Evolutionary conservation across 345 rosid genomes (phyloP).

Genomic region (Conringia planisiliqua): DNA sequence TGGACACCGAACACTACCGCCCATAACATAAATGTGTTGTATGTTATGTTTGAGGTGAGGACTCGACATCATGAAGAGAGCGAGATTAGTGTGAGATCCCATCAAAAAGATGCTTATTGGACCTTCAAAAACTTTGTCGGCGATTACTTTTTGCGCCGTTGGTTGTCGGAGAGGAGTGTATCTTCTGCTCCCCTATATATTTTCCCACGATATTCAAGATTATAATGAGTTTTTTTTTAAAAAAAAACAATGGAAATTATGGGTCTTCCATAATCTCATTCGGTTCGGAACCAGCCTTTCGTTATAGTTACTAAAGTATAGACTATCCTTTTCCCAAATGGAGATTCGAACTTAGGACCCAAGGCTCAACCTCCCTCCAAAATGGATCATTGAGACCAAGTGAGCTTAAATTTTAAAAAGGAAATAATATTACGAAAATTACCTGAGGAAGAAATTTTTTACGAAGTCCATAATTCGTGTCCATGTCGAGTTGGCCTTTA

Average conservation of each 20-base stretch:
- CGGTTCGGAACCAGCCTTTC: too few relatives aligned
- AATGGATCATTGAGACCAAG: too few relatives aligned
- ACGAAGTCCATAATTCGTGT: slow-evolving; percentile 69
- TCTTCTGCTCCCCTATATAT: slow-evolving; percentile 77
- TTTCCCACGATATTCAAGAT: neutral
- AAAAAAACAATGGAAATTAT: too few relatives aligned
- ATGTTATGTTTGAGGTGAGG: slow-evolving; percentile 70
- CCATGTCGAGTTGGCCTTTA: slow-evolving; percentile 59
- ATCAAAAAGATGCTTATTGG: slow-evolving; percentile 51
- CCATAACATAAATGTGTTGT: slow-evolving; percentile 76
- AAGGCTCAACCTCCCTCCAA: too few relatives aligned
- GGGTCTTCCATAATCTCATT: too few relatives aligned
- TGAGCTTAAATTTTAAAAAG: too few relatives aligned
- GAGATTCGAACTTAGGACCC: too few relatives aligned
- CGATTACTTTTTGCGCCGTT: slow-evolving; percentile 74
- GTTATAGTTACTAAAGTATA: too few relatives aligned
- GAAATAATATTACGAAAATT: neutral
- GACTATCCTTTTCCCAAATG: too few relatives aligned
- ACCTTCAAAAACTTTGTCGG: slow-evolving; percentile 61
- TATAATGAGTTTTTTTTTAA: neutral
- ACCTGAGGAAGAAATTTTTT: slow-evolving; percentile 85
- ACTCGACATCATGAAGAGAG: slow-evolving; percentile 66
- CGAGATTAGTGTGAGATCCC: slow-evolving; percentile 82
- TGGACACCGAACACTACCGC: slow-evolving; percentile 68
- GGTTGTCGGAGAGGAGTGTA: slow-evolving; percentile 72